phyloP scores from a whole-genome alignment of 805 yeast species.

The Crinitomyces ghanaensis region DNA sequence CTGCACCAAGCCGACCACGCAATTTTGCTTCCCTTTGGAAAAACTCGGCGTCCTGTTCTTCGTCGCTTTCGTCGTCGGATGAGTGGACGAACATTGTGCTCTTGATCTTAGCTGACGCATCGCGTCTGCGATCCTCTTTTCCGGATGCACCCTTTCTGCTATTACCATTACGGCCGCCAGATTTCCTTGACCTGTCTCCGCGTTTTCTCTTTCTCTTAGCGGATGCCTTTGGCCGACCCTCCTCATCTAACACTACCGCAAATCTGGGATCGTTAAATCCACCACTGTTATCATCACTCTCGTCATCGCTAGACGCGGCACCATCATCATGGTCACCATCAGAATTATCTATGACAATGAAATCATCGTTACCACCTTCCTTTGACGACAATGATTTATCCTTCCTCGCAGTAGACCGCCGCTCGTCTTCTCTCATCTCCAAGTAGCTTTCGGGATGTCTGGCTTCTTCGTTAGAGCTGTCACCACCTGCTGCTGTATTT shows the following conservation, averaged over 20 bases:
- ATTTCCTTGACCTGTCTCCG: slow-evolving; percentile 4
- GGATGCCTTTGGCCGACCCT: slow-evolving; percentile 12
- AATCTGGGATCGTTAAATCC: slow-evolving; percentile 16
- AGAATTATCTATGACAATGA: slow-evolving; percentile 25
- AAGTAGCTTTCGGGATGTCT: slow-evolving; percentile 28
- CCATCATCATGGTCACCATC: slow-evolving; percentile 20
- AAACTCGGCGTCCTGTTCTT: slow-evolving; percentile 40
- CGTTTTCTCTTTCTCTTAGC: slow-evolving; percentile 3
- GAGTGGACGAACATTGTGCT: slow-evolving; percentile 47
- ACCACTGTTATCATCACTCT: too few relatives aligned
- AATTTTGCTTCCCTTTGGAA: slow-evolving; percentile 43
- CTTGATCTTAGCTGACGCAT: slow-evolving; percentile 17
- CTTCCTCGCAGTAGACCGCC: too few relatives aligned
- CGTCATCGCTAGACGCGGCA: too few relatives aligned
- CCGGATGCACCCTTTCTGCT: too few relatives aligned
- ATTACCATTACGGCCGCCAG: slow-evolving; percentile 6
- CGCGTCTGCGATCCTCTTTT: slow-evolving; percentile 3
- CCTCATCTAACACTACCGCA: slow-evolving; percentile 18
- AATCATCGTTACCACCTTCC: too few relatives aligned
- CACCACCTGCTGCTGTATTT: too few relatives aligned
- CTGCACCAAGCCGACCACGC: slow-evolving; percentile 6
- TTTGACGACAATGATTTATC: too few relatives aligned
- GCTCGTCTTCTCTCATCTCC: slow-evolving; percentile 19
- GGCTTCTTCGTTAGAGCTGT: slow-evolving; percentile 20
- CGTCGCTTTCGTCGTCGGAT: slow-evolving; percentile 56